Conservation (phyloP, 768 basidiomycete genomes). For the Glaciozyma antarctica region DNA sequence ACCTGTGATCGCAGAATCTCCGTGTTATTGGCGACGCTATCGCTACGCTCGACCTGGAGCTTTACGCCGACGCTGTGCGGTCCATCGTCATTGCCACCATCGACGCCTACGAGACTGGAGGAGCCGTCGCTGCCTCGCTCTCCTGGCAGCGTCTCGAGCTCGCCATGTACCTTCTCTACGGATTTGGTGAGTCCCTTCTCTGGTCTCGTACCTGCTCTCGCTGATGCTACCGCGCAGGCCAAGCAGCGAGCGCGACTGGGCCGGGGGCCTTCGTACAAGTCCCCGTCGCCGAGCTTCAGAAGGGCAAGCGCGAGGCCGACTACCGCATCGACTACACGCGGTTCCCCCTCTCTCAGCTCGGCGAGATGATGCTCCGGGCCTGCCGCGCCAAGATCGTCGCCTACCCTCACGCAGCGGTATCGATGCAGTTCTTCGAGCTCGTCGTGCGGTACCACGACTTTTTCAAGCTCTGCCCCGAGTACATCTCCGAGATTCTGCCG, state of each 20-base stretch:
- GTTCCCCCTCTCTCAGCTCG: conserved; percentile 69
- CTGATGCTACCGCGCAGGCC: conserved; percentile 8
- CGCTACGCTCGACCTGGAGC: conserved; percentile 69
- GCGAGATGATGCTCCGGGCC: conserved; percentile 76
- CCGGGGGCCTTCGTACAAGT: conserved; percentile 74
- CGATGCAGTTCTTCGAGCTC: conserved; percentile 87
- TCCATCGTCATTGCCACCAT: conserved; percentile 66
- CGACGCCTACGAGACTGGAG: conserved; percentile 48
- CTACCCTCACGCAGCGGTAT: conserved; percentile 61
- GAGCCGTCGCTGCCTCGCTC: conserved; percentile 47
- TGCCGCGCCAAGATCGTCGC: conserved; percentile 70
- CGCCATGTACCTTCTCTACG: conserved; percentile 82
- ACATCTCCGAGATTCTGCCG: conserved; percentile 74
- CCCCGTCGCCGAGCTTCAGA: conserved; percentile 46
- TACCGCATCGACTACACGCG: conserved; percentile 32
- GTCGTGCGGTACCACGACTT: conserved; percentile 88
- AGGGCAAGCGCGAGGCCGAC: conserved; percentile 46
- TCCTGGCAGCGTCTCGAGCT: conserved; percentile 92
- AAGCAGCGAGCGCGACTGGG: conserved; percentile 52
- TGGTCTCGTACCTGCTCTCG: not conserved
- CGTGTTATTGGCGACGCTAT: conserved; percentile 79
- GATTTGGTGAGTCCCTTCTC: conserved; percentile 61
- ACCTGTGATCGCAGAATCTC: conserved; percentile 53
- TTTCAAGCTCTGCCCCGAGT: conserved; percentile 85
- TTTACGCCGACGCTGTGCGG: conserved; percentile 69